A percentile compares a stretch with the other conserved stretches of the same genome.
Evolutionary conservation across 768 basidiomycete genomes (phyloP).

Genomic region (Aureoboletus auriporus): DNA sequence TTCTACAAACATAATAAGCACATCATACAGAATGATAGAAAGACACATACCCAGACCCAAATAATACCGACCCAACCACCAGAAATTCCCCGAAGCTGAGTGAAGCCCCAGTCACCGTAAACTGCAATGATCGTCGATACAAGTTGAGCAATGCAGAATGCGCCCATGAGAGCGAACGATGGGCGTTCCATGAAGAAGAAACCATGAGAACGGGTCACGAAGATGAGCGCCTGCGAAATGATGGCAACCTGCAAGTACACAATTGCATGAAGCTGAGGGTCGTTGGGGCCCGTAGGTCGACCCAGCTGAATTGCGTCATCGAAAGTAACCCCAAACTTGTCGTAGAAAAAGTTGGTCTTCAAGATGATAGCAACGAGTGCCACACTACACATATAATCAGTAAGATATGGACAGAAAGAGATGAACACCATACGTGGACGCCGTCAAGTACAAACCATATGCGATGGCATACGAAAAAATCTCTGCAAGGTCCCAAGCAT

Average conservation of each 20-base stretch:
- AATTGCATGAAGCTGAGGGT: constrained; percentile 80
- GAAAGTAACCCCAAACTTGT: constrained; percentile 74
- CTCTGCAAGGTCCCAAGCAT: constrained; percentile 94
- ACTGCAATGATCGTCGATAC: constrained; percentile 94
- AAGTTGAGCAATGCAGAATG: constrained; percentile 92
- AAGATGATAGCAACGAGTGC: constrained; percentile 80
- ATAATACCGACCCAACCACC: constrained; percentile 97
- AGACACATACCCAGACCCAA: constrained; percentile 83
- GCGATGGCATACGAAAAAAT: constrained; percentile 95
- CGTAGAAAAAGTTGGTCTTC: constrained; percentile 85
- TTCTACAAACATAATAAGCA: constrained; percentile 48
- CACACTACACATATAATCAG: constrained; percentile 42
- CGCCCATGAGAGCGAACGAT: constrained; percentile 80
- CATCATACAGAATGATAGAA: neutral
- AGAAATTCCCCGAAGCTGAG: constrained; percentile 70
- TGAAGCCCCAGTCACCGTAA: constrained; percentile 94
- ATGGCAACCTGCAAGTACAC: constrained; percentile 97
- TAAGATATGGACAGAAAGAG: constrained; percentile 4
- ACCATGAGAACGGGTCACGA: constrained; percentile 89
- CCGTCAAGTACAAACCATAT: constrained; percentile 90
- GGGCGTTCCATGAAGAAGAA: constrained; percentile 98
- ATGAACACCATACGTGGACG: constrained; percentile 68
- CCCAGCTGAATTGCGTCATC: too few relatives aligned
- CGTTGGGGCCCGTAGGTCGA: constrained; percentile 40
- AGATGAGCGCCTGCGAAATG: constrained; percentile 97